These are phyloP conservation scores for Xylaria sp. DNA, from an alignment of 2,329 filamentous ascomycete species.

Conservation along the genomic window DNA sequence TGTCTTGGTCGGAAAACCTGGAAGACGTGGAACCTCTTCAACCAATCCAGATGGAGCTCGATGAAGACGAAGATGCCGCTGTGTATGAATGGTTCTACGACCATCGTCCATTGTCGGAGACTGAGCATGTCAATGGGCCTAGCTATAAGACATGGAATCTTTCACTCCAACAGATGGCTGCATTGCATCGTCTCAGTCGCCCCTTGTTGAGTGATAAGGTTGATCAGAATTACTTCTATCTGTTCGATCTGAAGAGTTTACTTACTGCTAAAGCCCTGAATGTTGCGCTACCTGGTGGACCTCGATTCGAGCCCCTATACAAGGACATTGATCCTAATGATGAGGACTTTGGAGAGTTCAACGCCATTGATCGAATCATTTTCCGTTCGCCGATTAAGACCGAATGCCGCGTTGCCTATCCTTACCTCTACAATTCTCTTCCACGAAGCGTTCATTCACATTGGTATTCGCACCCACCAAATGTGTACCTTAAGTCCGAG, in stretches of 20 bases:
- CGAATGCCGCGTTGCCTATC: slow-evolving; percentile 91
- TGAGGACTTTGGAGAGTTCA: slow-evolving; percentile 99
- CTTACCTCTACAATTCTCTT: slow-evolving; percentile 92
- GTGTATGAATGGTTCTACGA: slow-evolving; percentile 98
- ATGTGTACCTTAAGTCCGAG: slow-evolving; percentile 83
- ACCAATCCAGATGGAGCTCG: slow-evolving; percentile 97
- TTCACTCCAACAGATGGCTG: slow-evolving; percentile 89
- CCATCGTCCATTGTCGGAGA: slow-evolving; percentile 83
- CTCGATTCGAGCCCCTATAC: slow-evolving; percentile 92
- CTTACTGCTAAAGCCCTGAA: slow-evolving; percentile 95
- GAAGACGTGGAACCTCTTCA: slow-evolving; percentile 97
- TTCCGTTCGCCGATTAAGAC: slow-evolving; percentile 93
- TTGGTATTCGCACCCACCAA: slow-evolving; percentile 91
- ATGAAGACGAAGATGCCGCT: slow-evolving; percentile 85
- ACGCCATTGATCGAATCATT: slow-evolving; percentile 98
- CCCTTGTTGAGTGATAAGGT: slow-evolving; percentile 87
- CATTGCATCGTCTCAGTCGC: slow-evolving; percentile 83
- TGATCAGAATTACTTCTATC: slow-evolving; percentile 95
- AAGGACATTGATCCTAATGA: slow-evolving; percentile 99
- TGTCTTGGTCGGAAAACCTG: slow-evolving; percentile 98
- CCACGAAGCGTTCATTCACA: slow-evolving; percentile 88
- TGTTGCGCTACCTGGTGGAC: slow-evolving; percentile 94
- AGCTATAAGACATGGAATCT: slow-evolving; percentile 98
- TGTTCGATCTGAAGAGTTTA: slow-evolving; percentile 93
- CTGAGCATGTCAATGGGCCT: slow-evolving; percentile 87